These are phyloP conservation scores for Raddia distichophylla DNA, from an alignment of 176 grass and related monocot species.

Conservation along the genomic window DNA sequence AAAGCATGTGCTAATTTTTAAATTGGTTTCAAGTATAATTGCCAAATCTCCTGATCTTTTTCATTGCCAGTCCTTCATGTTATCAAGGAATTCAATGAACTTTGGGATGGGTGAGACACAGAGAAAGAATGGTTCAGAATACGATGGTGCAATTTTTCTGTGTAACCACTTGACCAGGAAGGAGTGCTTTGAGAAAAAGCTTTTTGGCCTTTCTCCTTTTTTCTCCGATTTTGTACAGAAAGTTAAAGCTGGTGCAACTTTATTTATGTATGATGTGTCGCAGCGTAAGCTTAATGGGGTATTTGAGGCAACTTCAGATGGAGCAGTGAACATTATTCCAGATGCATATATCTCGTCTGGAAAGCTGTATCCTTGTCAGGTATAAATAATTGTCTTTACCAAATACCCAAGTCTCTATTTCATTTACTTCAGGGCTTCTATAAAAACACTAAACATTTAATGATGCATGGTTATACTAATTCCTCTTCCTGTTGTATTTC, in stretches of 20 bases:
- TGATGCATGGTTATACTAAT: background rate
- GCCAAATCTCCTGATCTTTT: conserved; percentile 14
- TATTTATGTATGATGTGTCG: conserved; percentile 55
- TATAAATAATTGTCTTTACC: conserved; percentile 12
- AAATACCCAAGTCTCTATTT: conserved; percentile 18
- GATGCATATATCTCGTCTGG: conserved; percentile 51
- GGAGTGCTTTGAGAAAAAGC: conserved; percentile 57
- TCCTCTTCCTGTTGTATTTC: background rate
- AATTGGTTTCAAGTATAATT: conserved; percentile 14
- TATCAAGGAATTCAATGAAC: conserved; percentile 46
- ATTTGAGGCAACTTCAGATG: conserved; percentile 74
- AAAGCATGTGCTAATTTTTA: conserved; percentile 7
- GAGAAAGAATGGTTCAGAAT: conserved; percentile 22
- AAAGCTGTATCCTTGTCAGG: conserved; percentile 55
- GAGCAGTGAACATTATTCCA: conserved; percentile 60
- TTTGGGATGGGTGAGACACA: conserved; percentile 41
- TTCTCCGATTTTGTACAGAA: conserved; percentile 49
- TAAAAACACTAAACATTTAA: too few relatives aligned
- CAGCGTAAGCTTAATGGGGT: conserved; percentile 62
- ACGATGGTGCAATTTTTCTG: conserved; percentile 61
- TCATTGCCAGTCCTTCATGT: conserved; percentile 22
- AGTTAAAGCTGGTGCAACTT: conserved; percentile 55
- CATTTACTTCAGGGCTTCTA: background rate
- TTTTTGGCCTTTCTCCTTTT: conserved; percentile 51
- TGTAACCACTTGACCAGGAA: conserved; percentile 42